Evolutionary conservation across 1,284 basidiomycete species (phyloP), one percentile per base, ranked within the genome.

Genomic region (Cystobasidium slooffiae): DNA sequence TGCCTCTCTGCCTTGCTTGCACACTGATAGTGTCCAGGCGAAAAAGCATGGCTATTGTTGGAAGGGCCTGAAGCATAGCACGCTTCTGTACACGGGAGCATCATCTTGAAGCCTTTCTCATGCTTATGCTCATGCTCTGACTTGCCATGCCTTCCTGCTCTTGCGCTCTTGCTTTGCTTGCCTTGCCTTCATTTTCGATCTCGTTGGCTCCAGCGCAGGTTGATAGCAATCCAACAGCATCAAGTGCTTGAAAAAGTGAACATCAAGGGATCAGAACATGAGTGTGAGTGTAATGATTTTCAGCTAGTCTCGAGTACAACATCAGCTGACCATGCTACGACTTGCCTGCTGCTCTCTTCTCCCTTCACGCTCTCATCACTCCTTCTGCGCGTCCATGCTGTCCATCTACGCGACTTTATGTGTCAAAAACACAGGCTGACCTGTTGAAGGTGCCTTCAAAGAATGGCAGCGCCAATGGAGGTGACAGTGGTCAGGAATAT

Each of bases 371-470:
- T 22, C 22, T 18, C 24, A 9, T 24, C 53, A 12, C 12, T 56
- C 22, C 8, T 63, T 8, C 47, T 16, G 61, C 61, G 47, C 47
- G n/a, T 18, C 12, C n/a, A 22, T 63, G 61, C 61, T 20, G 31
- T 51, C 47, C 39, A 47, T 44, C 18, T 49, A 49, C 61, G 59
- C 61, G 61, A 41, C 20, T 51, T 24, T 63, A 18, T 63, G 49
- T 20, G 49, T 16, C 49, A 51, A 51, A 16, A 16, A 16, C 49
- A 51, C 49, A 63, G 64, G 49, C 62, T 16, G 62, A 68, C 53
- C 56, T 69, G 37, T 37, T 69, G 43, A 58, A 69, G 55, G 68
- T 69, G 44, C 68, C 68, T 43, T 58, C 52, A 37, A 61, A 58
- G 41, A 58, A 20, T 16, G 68, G 68, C 55, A 68, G 66, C 53